Percentiles rank a stretch among this genome's conserved stretches.
Conservation (phyloP, 2,329 filamentous ascomycete species). For the Phaeophleospora eucalypticola region DNA sequence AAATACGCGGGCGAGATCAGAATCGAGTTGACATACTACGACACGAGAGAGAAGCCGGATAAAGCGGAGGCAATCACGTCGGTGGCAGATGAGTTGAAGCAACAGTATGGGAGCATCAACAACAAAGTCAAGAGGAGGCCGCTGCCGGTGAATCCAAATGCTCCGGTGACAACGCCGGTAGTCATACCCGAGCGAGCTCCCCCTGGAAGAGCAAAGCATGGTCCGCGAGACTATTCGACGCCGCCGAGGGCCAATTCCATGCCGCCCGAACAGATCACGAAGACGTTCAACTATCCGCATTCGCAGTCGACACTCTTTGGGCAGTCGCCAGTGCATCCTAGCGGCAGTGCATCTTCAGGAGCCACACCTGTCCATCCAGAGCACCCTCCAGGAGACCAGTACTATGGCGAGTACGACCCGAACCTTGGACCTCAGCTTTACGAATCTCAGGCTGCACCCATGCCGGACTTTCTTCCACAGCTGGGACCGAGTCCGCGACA, state of each 20-base stretch:
- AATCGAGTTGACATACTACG: slow-evolving; percentile 95
- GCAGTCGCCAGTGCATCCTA: slow-evolving; percentile 11
- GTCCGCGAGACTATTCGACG: slow-evolving; percentile 28
- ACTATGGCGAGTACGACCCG: slow-evolving; percentile 19
- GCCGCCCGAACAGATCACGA: slow-evolving; percentile 19
- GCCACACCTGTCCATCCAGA: slow-evolving; percentile 6
- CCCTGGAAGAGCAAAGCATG: slow-evolving; percentile 32
- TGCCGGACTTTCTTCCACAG: slow-evolving; percentile 34
- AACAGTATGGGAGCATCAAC: slow-evolving; percentile 20
- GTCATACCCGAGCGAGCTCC: slow-evolving; percentile 23
- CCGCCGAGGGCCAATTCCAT: slow-evolving; percentile 25
- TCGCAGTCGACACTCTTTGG: slow-evolving; percentile 20
- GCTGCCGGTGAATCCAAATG: slow-evolving; percentile 71
- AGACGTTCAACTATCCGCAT: slow-evolving; percentile 23
- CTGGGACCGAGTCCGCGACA: slow-evolving; percentile 30
- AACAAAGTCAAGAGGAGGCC: slow-evolving; percentile 70
- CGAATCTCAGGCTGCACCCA: slow-evolving; percentile 41
- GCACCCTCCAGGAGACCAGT: slow-evolving; percentile 5
- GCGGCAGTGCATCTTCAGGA: slow-evolving; percentile 5
- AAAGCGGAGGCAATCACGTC: slow-evolving; percentile 53
- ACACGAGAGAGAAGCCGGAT: slow-evolving; percentile 76
- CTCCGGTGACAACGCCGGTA: slow-evolving; percentile 22
- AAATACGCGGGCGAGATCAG: slow-evolving; percentile 95
- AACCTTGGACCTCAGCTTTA: slow-evolving; percentile 15
- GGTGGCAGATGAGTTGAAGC: slow-evolving; percentile 26